A percentile compares a stretch with the other conserved stretches of the same genome.
phyloP scores from a whole-genome alignment of 2,329 filamentous ascomycete species.

The Trichoderma afroharzianum region DNA sequence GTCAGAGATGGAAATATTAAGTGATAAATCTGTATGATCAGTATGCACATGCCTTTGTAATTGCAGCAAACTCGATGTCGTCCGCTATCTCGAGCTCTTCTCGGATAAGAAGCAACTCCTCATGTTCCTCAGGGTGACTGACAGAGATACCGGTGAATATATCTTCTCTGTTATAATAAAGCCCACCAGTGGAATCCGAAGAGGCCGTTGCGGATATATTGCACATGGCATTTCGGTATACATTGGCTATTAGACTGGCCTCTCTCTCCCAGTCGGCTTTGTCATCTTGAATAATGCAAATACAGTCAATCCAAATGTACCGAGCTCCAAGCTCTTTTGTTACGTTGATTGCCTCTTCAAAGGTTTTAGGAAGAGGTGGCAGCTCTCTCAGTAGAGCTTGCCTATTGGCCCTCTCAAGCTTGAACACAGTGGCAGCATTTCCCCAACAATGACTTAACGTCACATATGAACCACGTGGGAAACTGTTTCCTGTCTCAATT shows the following conservation, averaged over 20 bases:
- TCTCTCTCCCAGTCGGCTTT: not conserved
- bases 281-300: not conserved
- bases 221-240: not conserved
- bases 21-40: fast-evolving
- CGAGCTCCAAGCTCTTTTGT: not conserved
- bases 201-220: not conserved
- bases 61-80: not conserved
- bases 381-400: not conserved
- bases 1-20: not conserved
- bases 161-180: not conserved
- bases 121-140: not conserved
- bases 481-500: not conserved
- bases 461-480: not conserved
- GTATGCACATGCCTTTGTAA: not conserved
- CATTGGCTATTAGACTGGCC: not conserved
- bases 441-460: not conserved
- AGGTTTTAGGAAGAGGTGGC: not conserved
- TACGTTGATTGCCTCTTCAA: not conserved
- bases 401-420: not conserved
- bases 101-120: not conserved
- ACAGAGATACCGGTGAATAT: not conserved
- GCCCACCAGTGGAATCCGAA: not conserved
- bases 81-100: not conserved
- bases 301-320: not conserved
- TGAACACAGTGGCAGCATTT: not conserved